Base-by-base conservation (phyloP, 768 basidiomycete genomes). In the Suillus alpinus region DNA sequence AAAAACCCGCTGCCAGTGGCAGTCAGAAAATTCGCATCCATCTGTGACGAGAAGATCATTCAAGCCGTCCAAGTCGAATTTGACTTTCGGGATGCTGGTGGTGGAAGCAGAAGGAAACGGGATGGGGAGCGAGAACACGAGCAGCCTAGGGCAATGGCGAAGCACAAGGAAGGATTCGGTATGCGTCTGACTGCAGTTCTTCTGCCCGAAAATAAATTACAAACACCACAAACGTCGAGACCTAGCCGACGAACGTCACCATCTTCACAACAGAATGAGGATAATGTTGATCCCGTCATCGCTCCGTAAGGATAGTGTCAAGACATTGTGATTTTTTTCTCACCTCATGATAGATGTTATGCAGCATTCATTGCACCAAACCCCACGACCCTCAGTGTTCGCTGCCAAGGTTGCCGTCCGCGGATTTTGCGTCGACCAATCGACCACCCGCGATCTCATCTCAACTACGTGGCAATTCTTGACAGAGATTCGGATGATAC, bases 381-480 rank as follows among this genome's bases (percentile, higher is more conserved):
- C 60, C 81, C 87, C 0, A 74, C 75, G 5, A 81, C 76, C 76
- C 9, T 87, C 88, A 0, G 73, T 84, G 3, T 76, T 86, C 13
- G 86, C 85, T 0, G 81, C 89, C 29, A 87, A 85, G 67, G 83
- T 90, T 13, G 87, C 92, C 26, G 83, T 91, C 36, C 87, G 92
- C 9, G 85, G 89, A 31, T 99, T 89, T 75, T 83, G 85, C 26
- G 73, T 81, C 2, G 86, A 86, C 47, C 94, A 98, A 70, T 84
- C 86, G 13, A 85, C 83, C 41, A 90, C 94, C 2, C 80, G 86
- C 3, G 95, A 95, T 72, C 79, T 98, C 64, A 88, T 98, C 56
- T 87, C 88, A 43, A 95, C 92, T 0, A 79, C 94, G 18, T 96
- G 88, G 87, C 91, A 87, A 80, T 89, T 40, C 74, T 90, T 10